Evolutionary conservation across 805 yeast genomes (phyloP).

Genomic region (Monosporozyma unispora): DNA sequence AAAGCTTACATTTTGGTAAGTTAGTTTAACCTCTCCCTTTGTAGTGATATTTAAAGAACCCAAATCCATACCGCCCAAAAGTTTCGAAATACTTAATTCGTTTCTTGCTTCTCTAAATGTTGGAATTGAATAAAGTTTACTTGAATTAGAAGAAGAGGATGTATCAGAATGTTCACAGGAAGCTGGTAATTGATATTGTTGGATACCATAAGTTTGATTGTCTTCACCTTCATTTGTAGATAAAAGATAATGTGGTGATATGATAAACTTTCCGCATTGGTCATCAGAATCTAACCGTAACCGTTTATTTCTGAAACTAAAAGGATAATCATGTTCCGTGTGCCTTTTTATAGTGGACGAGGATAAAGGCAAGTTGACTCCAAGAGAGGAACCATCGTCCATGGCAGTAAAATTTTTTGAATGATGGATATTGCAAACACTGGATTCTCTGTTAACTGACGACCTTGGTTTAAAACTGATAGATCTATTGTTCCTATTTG

Average conservation of each 20-base stretch:
- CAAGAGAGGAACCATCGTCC: neutral
- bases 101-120: slow-evolving; percentile 29
- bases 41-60: slow-evolving; percentile 10
- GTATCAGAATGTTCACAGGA: neutral
- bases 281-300: neutral
- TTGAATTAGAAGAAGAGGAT: slow-evolving; percentile 4
- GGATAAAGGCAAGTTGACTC: neutral
- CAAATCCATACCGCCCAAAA: slow-evolving; percentile 12
- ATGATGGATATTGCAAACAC: too few relatives aligned
- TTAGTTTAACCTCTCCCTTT: slow-evolving; percentile 2
- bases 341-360: neutral
- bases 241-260: too few relatives aligned
- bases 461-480: neutral
- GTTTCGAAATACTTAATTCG: slow-evolving; percentile 10
- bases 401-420: neutral
- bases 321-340: neutral
- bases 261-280: too few relatives aligned
- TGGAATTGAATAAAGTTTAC: slow-evolving; percentile 31
- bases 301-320: neutral
- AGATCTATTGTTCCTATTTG: neutral
- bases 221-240: neutral
- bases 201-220: neutral
- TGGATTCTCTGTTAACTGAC: neutral
- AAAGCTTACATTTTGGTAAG: slow-evolving; percentile 12
- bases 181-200: neutral